Evolutionary conservation across 2,329 filamentous ascomycete species (phyloP), one percentile per base, ranked within the genome.

Genomic region (Neofusicoccum cordaticola): DNA sequence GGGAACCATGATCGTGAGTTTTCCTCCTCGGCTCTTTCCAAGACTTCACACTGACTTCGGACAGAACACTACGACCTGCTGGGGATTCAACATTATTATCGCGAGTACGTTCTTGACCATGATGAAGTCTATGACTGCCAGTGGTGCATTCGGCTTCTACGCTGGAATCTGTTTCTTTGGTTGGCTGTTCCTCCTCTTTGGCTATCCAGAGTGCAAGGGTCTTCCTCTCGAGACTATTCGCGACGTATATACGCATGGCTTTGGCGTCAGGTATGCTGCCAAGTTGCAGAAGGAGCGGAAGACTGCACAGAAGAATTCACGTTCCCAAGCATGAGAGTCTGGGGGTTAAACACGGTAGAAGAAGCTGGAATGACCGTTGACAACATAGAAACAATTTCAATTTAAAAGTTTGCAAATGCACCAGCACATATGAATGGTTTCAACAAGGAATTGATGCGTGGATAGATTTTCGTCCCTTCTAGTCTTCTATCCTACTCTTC

Each of bases 141-240:
- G 69, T 12, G 75, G 76, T 0, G 73, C 75, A 1, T 78, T 79
- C 42, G 76, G 77, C 3, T 79, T 79, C 68, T 80, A 79, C 66
- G 75, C 76, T 9, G 77, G 73, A 0, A 72, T 80, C 35, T 79
- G 78, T 37, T 69, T 78, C 7, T 69, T 79, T 15, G 77, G 77
- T 0, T 79, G 76, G 74, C 67, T 72, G 47, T 74, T 69, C 31
- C 66, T 79, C 71, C 74, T 77, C 34, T 73, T 76, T 72, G 76
- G 73, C 66, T 80, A 78, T 63, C 72, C 76, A 0, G 77, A 79
- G 64, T 77, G 75, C 4, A 76, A 76, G 57, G 75, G 77, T n/a
- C 67, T 79, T 69, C 74, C 74, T 3, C 68, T 77, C 6, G 76
- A 78, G 66, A 71, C 72, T 48, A 72, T 78, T 8, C 68, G 71